phyloP scores from a whole-genome alignment of 495 filamentous ascomycete genomes.

The Letharia lupina region DNA sequence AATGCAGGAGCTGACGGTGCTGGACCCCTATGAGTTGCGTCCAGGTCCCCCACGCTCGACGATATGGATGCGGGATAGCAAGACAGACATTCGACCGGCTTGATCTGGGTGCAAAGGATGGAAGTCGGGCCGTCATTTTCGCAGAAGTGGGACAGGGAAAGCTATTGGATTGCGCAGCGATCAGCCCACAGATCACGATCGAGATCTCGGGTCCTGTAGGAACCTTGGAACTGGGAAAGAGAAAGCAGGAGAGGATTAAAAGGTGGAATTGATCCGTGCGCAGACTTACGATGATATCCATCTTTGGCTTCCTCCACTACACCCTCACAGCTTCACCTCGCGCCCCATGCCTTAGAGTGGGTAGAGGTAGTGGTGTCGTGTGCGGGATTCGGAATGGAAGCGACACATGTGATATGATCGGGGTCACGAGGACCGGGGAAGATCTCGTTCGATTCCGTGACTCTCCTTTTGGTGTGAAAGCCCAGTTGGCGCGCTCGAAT shows the following conservation, averaged over 20 bases:
- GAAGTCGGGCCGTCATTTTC: conserved; percentile 92
- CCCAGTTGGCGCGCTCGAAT: not conserved
- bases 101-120: conserved; percentile 86
- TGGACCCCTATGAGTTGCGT: conserved; percentile 3
- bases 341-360: not conserved
- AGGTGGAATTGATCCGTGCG: not conserved
- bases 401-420: not conserved
- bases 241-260: too few relatives aligned
- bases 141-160: conserved; percentile 94
- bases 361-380: not conserved
- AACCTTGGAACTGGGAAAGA: too few relatives aligned
- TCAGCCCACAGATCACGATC: conserved; percentile 2
- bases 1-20: not conserved
- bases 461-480: not conserved
- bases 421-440: not conserved
- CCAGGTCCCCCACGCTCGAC: conserved; percentile 20
- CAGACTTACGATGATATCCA: conserved; percentile 22
- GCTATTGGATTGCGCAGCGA: conserved; percentile 39
- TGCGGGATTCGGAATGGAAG: not conserved
- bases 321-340: conserved; percentile 10
- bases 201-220: not conserved
- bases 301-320: conserved; percentile 4
- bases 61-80: conserved; percentile 43
- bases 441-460: not conserved
- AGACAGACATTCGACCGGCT: conserved; percentile 66